Percentiles rank a stretch among this genome's conserved stretches.
These are phyloP conservation scores for Suillus variegatus DNA, from an alignment of 768 basidiomycete species.

Conservation along the genomic window DNA sequence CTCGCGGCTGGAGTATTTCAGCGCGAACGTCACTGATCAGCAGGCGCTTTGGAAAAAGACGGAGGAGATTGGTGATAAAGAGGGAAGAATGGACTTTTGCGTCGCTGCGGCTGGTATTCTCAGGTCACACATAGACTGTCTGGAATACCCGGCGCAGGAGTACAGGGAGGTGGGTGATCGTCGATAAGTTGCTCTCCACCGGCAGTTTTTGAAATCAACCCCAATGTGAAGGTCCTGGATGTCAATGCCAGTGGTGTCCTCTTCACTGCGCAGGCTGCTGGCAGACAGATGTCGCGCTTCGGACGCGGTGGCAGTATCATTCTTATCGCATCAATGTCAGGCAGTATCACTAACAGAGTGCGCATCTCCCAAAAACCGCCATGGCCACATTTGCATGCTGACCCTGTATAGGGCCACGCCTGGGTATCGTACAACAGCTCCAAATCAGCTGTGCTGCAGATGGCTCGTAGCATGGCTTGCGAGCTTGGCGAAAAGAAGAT, in stretches of 20 bases:
- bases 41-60: slow-evolving; percentile 54
- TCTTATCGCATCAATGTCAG: slow-evolving; percentile 61
- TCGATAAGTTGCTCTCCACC: no score
- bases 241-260: slow-evolving; percentile 66
- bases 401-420: slow-evolving; percentile 56
- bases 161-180: slow-evolving; percentile 55
- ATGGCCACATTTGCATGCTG: neutral
- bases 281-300: slow-evolving; percentile 54
- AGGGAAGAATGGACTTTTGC: slow-evolving; percentile 73
- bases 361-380: slow-evolving; percentile 8
- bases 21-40: slow-evolving; percentile 68
- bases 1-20: slow-evolving; percentile 59
- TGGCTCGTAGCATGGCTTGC: slow-evolving; percentile 82
- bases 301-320: slow-evolving; percentile 55
- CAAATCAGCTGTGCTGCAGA: slow-evolving; percentile 78
- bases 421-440: slow-evolving; percentile 79
- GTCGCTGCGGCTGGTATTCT: slow-evolving; percentile 79
- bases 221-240: slow-evolving; percentile 52
- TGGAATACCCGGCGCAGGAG: slow-evolving; percentile 64
- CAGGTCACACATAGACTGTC: slow-evolving; percentile 57
- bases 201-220: neutral
- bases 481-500: slow-evolving; percentile 68
- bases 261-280: slow-evolving; percentile 62
- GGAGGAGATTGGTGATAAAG: slow-evolving; percentile 62
- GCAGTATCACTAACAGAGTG: slow-evolving; percentile 72